Evolutionary conservation across 768 basidiomycete species (phyloP).

Genomic region (Suillus subaureus): DNA sequence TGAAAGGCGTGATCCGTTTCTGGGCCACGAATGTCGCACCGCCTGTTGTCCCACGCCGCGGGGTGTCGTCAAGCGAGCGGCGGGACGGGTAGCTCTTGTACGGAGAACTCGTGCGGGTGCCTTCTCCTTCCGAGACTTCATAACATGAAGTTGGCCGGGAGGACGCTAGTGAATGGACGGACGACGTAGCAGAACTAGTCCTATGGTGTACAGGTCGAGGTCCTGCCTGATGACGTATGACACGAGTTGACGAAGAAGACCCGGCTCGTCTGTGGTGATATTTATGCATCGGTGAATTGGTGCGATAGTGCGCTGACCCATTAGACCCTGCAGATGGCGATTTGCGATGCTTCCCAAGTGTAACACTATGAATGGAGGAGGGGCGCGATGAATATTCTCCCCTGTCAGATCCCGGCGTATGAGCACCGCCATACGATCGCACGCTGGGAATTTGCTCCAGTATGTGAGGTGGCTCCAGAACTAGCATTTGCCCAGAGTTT

Average conservation of each 20-base stretch:
- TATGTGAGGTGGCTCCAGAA: constrained; percentile 59
- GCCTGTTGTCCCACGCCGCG: constrained; percentile 37
- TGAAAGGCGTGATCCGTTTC: constrained; percentile 76
- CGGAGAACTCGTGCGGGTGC: constrained; percentile 64
- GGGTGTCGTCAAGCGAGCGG: constrained; percentile 51
- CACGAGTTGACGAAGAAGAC: constrained; percentile 82
- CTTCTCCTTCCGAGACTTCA: constrained; percentile 72
- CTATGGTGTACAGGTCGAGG: constrained; percentile 60
- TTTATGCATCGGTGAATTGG: constrained; percentile 74
- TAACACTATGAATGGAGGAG: constrained; percentile 82
- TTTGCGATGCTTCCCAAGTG: constrained; percentile 65
- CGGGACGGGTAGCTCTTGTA: constrained; percentile 51
- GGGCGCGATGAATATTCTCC: constrained; percentile 81
- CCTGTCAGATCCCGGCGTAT: constrained; percentile 86
- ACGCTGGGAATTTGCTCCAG: constrained; percentile 57
- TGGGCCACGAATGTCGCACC: constrained; percentile 78
- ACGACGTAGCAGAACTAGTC: constrained; percentile 77
- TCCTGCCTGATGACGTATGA: constrained; percentile 63
- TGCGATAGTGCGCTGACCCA: constrained; percentile 62
- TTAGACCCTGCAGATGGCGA: constrained; percentile 79
- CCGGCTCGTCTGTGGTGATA: constrained; percentile 79
- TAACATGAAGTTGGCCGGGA: constrained; percentile 80
- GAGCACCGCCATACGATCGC: constrained; percentile 75
- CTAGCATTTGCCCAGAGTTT: constrained; percentile 45
- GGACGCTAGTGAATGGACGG: constrained; percentile 72